A percentile compares a stretch with the other conserved stretches of the same genome.
Conservation (phyloP, 2,329 filamentous ascomycete genomes). For the Cordyceps tenuipes region DNA sequence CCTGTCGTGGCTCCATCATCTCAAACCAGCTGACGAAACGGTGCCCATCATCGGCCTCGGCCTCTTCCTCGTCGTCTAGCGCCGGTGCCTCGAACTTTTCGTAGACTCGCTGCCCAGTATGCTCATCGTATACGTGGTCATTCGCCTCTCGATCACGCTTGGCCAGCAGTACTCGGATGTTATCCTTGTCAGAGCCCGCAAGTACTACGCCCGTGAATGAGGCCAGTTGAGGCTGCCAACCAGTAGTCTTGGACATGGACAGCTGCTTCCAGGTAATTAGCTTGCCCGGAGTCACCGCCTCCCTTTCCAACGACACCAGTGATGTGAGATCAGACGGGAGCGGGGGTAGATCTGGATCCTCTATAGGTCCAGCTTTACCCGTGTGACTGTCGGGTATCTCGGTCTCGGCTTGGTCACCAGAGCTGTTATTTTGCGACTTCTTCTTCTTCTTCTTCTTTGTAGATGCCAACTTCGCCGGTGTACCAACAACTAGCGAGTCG, state of each 20-base stretch:
- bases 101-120: slow-evolving; percentile 65
- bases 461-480: slow-evolving; percentile 9
- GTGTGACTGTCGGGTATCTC: slow-evolving; percentile 15
- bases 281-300: slow-evolving; percentile 48
- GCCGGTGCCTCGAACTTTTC: slow-evolving; percentile 69
- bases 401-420: background rate
- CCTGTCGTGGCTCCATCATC: slow-evolving; percentile 59
- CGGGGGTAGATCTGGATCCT: slow-evolving; percentile 61
- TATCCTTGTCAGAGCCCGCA: slow-evolving; percentile 41
- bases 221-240: slow-evolving; percentile 57
- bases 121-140: slow-evolving; percentile 53
- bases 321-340: slow-evolving; percentile 49
- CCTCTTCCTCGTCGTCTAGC: slow-evolving; percentile 48
- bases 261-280: slow-evolving; percentile 62
- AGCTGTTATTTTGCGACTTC: slow-evolving; percentile 32
- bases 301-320: slow-evolving; percentile 41
- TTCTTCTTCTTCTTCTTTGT: slow-evolving; percentile 19
- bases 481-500: slow-evolving; percentile 13
- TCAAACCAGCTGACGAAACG: slow-evolving; percentile 53
- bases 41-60: slow-evolving; percentile 53
- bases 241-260: slow-evolving; percentile 50
- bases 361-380: slow-evolving; percentile 23
- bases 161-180: slow-evolving; percentile 57
- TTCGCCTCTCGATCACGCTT: slow-evolving; percentile 55
- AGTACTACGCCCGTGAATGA: slow-evolving; percentile 59